These are phyloP conservation scores for Leucoagaricus sp. DNA, from an alignment of 1,284 basidiomycete genomes.

Conservation along the genomic window DNA sequence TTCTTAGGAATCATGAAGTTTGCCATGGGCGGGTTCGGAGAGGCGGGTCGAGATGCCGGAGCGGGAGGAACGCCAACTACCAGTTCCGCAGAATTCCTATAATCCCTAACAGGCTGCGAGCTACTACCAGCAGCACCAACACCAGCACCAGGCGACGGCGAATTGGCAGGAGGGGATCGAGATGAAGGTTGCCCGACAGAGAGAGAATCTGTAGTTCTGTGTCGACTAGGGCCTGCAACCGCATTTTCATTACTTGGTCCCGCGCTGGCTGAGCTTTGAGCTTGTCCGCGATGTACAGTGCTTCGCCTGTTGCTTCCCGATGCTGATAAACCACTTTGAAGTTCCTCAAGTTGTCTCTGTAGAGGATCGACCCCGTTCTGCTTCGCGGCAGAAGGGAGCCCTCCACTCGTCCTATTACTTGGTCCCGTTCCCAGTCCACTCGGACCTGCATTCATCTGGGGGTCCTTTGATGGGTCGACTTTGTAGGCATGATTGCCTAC, in stretches of 20 bases:
- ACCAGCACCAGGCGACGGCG: conserved; percentile 26
- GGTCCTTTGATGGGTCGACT: conserved; percentile 67
- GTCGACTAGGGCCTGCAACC: conserved; percentile 5
- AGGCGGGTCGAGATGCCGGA: conserved; percentile 63
- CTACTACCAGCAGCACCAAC: conserved; percentile 21
- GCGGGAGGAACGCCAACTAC: conserved; percentile 77
- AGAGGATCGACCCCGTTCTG: conserved; percentile 60
- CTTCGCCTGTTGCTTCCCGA: conserved; percentile 43
- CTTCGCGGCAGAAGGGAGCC: conserved; percentile 30
- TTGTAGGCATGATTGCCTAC: conserved; percentile 66
- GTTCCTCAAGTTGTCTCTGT: conserved; percentile 66
- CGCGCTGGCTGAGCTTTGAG: conserved; percentile 15
- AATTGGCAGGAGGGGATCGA: conserved; percentile 19
- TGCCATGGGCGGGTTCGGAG: conserved; percentile 70
- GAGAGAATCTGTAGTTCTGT: conserved; percentile 5
- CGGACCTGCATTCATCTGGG: conserved; percentile 38
- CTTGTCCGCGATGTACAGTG: conserved; percentile 32
- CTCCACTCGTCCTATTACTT: conserved; percentile 28
- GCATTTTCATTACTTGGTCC: conserved; percentile 7
- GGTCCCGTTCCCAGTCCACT: conserved; percentile 20
- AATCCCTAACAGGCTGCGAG: conserved; percentile 43
- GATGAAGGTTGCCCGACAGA: background rate
- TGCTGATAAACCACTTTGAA: conserved; percentile 43
- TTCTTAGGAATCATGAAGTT: conserved; percentile 75
- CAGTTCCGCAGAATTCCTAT: conserved; percentile 67